Evolutionary conservation across 2,329 filamentous ascomycete genomes (phyloP), one percentile per base, ranked within the genome.

Genomic region (Cucurbitaria berberidis): DNA sequence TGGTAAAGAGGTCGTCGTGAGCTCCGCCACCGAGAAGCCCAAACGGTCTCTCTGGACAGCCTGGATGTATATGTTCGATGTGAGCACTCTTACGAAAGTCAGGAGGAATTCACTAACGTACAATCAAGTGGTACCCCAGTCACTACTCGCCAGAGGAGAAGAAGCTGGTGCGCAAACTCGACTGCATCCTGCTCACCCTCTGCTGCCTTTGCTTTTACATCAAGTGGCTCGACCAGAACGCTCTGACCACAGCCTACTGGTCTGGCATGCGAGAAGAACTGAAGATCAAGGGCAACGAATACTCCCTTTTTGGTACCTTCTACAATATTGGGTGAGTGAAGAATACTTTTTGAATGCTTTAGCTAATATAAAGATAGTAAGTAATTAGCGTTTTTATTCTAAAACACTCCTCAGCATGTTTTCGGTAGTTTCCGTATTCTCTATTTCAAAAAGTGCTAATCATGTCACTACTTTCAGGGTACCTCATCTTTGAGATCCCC

Each of bases 211-310:
- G 62, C 48, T 64, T 64, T 44, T 64, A 61, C 49, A 61, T 64
- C 48, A 64, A 64, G 32, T 61, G 57, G 57, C 60, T 64, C 10
- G 62, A 64, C 48, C 62, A 64, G 30, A 64, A 64, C 42, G 57
- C 55, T 3, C 34, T 65, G 15, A 60, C 55, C 36, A 63, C 51
- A 11, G 62, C 62, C 2, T 63, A 65, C 36, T 56, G 57, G 40
- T 65, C 62, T 15, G 62, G 62, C 15, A 65, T 65, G 62, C 47
- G 44, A 10, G 59, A 59, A 41, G 61, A 67, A n/a, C 39, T 67
- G 3, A 30, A 59, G 3, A 57, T 73, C 32, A 63, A 63, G 7
- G 85, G 83, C 2, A 84, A 87, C 47, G 78, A 87, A 61, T 89
- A 89, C 57, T 70, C 59, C 1, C 61, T 67, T 9, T 66, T 67